Conservation (phyloP, 2,329 filamentous ascomycete species). For the Fusarium mundagurra region DNA sequence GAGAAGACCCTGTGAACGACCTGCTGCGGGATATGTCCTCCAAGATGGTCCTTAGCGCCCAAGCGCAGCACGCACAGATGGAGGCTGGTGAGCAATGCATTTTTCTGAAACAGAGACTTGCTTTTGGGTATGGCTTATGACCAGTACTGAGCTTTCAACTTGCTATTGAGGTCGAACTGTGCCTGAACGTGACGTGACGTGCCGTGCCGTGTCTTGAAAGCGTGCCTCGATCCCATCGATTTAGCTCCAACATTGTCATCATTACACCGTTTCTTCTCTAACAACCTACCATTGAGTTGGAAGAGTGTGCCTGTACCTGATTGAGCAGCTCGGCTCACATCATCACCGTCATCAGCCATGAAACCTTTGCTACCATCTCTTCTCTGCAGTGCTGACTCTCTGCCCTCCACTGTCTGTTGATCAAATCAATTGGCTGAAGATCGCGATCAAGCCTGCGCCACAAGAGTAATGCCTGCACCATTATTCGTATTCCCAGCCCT, state of each 20-base stretch:
- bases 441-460: constrained; percentile 22
- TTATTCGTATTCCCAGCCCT: constrained; percentile 21
- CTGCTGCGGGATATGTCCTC: constrained; percentile 9
- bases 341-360: constrained; percentile 15
- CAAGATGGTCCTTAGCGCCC: constrained; percentile 10
- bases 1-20: constrained; percentile 13
- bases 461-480: constrained; percentile 7
- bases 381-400: background rate
- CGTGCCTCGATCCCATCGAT: constrained; percentile 19
- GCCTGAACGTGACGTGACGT: constrained; percentile 11
- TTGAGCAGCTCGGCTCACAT: constrained; percentile 18
- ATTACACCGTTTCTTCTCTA: constrained; percentile 7
- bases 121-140: background rate
- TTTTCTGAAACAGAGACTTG: background rate
- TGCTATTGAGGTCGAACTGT: background rate
- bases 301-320: background rate
- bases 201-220: constrained; percentile 26
- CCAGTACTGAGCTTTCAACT: background rate
- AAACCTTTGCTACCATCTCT: constrained; percentile 1
- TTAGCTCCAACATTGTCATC: constrained; percentile 29
- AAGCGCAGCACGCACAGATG: constrained; percentile 22
- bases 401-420: background rate
- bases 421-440: constrained; percentile 11
- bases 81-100: background rate
- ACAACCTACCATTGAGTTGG: background rate